Evolutionary conservation across 768 basidiomycete genomes (phyloP).

Genomic region (Lentinula raphanica): DNA sequence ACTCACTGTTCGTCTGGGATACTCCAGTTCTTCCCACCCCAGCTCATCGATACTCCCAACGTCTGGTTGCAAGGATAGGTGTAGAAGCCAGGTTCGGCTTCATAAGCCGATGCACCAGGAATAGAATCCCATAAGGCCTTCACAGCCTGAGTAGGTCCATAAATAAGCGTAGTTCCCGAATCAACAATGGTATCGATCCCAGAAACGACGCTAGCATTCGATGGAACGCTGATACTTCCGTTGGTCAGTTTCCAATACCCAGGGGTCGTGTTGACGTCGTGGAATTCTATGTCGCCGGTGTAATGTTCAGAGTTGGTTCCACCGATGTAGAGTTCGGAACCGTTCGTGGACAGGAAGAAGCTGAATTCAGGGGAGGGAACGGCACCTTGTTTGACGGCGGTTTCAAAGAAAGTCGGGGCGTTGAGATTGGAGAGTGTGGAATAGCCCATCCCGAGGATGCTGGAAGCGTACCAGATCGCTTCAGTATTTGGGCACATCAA

Average conservation of each 20-base stretch:
- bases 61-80: conserved; percentile 1
- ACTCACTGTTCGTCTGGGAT: background rate
- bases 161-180: conserved; percentile 31
- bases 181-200: conserved; percentile 26
- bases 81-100: background rate
- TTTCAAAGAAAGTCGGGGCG: conserved; percentile 34
- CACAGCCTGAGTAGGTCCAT: conserved; percentile 23
- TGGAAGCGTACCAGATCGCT: background rate
- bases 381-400: conserved; percentile 28
- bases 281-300: conserved; percentile 35
- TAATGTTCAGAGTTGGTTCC: conserved; percentile 42
- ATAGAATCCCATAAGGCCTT: conserved; percentile 20
- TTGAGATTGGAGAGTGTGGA: conserved; percentile 25
- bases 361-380: conserved; percentile 33
- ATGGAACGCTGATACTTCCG: conserved; percentile 13
- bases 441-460: conserved; percentile 32
- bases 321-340: conserved; percentile 47
- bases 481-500: background rate
- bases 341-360: conserved; percentile 35
- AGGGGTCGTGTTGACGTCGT: conserved; percentile 13
- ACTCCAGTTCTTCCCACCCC: conserved; percentile 1
- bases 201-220: conserved; percentile 2
- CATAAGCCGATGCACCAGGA: conserved; percentile 10
- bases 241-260: conserved; percentile 24
- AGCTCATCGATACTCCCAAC: background rate